Evolutionary conservation across 148 eudicot species (phyloP).

Genomic region (Euryodendron excelsum): DNA sequence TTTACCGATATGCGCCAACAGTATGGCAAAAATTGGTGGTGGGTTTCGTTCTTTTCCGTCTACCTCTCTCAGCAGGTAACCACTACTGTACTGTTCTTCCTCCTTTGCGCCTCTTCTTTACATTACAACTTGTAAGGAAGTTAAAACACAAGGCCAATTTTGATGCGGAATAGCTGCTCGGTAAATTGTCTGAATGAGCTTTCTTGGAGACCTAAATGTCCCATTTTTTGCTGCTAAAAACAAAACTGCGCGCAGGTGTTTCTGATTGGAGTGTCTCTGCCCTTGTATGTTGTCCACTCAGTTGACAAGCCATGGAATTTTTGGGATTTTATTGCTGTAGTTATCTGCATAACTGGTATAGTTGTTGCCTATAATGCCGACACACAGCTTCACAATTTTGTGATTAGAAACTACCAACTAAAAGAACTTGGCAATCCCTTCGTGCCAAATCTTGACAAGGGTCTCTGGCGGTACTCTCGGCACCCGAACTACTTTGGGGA

Average conservation of each 20-base stretch:
- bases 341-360: conserved; percentile 59
- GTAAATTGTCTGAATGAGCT: not conserved
- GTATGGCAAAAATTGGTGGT: conserved; percentile 81
- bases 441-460: conserved; percentile 56
- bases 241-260: conserved; percentile 49
- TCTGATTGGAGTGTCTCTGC: conserved; percentile 66
- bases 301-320: conserved; percentile 50
- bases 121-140: not conserved
- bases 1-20: conserved; percentile 63
- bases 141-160: not conserved
- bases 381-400: conserved; percentile 70
- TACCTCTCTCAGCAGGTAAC: conserved; percentile 82
- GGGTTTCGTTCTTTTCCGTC: conserved; percentile 84
- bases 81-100: not conserved
- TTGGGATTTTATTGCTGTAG: conserved; percentile 61
- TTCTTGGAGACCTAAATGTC: not conserved
- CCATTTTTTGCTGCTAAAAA: not conserved
- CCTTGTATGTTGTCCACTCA: conserved; percentile 66
- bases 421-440: conserved; percentile 47
- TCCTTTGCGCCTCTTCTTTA: not conserved
- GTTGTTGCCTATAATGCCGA: conserved; percentile 66
- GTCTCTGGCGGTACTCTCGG: conserved; percentile 80
- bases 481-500: conserved; percentile 97
- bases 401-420: conserved; percentile 43
- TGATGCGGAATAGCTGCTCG: not conserved